Base-by-base conservation (phyloP, 768 basidiomycete genomes). In the Tylopilus intermedius region DNA sequence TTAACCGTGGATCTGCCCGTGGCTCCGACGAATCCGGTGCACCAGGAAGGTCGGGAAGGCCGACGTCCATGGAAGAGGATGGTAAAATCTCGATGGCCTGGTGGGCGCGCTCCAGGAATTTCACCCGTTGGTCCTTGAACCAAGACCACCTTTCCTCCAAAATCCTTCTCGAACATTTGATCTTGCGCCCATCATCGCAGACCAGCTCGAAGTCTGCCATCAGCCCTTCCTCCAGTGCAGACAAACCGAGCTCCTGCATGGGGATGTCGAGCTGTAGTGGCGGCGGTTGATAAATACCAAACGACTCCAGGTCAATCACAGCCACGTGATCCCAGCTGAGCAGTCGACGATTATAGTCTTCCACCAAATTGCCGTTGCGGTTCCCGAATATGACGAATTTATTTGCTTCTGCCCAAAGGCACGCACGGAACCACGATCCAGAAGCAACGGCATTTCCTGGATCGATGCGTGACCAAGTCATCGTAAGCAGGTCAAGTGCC, bases 381-480 rank as follows among this genome's bases (percentile, higher is more conserved):
- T 96, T 94, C 1, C 95, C 95, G 61, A 97, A 95, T 40, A 97
- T 85, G 50, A 96, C 72, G 54, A 94, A 89, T 64, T 84, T 85
- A 72, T 89, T 95, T 11, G 81, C 77, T 45, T 88, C 86, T 6
- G 86, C 74, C 90, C 90, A 95, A 14, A 94, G 73, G 50, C 91
- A 89, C 22, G 90, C 88, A 22, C 93, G 83, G 70, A 95, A 96
- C 95, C 95, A 98, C 8, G 92, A 95, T 13, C 96, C 95, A 39
- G 80, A 79, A 47, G 84, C 78, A 21, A 98, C 80, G 0, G 89
- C 86, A 60, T 86, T 86, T 13, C 92, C 93, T 0, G 91, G 86
- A 64, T 94, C 93, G 30, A 94, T 86, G 37, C 90, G 84, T 38
- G 86, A 81, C 92, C 94, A 93, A 27, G 80, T 79, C 83, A 92